Conservation (phyloP, 129 eudicot species). For the Glebionis coronaria region DNA sequence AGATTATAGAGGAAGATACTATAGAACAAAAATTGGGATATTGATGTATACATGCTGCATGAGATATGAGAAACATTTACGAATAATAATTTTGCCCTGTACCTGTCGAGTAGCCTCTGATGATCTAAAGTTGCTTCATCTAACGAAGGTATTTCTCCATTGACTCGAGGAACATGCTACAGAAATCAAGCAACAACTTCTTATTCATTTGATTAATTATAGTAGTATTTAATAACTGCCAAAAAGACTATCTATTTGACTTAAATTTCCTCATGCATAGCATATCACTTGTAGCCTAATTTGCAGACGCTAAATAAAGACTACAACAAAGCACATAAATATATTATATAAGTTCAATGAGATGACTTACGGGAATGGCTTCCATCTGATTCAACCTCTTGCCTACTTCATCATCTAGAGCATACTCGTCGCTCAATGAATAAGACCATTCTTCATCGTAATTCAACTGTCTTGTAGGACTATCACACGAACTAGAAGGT, state of each 20-base stretch:
- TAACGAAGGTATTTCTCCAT: constrained; percentile 84
- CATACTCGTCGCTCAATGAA: constrained; percentile 58
- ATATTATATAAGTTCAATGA: background rate
- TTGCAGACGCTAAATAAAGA: constrained; percentile 9
- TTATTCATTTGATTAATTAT: constrained; percentile 5
- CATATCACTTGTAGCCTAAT: background rate
- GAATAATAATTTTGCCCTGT: constrained; percentile 11
- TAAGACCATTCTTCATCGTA: constrained; percentile 52
- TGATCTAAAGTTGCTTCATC: constrained; percentile 88
- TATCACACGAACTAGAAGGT: constrained; percentile 52
- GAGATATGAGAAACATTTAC: background rate
- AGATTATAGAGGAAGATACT: background rate
- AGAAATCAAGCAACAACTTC: constrained; percentile 21
- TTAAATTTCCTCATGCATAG: background rate
- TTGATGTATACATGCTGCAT: background rate
- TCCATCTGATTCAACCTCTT: constrained; percentile 80
- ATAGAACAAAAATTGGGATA: background rate
- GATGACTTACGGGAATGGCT: constrained; percentile 69
- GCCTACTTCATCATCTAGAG: constrained; percentile 79
- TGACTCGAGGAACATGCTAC: constrained; percentile 88
- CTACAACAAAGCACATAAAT: background rate
- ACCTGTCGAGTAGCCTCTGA: constrained; percentile 88
- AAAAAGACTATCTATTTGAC: constrained; percentile 3
- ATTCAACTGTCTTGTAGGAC: constrained; percentile 51
- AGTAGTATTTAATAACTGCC: no score